phyloP scores from a whole-genome alignment of 108 stramenopile species.

The Stephanodiscus triporus region DNA sequence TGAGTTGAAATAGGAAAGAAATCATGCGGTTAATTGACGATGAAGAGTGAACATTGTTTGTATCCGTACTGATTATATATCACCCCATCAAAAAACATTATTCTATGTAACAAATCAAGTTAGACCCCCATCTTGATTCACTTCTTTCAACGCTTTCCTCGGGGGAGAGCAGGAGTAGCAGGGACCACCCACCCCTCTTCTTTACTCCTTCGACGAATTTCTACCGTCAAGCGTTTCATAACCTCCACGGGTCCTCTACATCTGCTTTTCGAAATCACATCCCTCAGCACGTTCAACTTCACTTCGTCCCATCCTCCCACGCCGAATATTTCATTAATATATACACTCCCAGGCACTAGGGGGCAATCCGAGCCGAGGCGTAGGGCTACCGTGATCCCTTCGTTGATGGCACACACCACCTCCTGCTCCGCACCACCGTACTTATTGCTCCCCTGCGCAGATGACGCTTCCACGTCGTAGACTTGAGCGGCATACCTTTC shows the following conservation, averaged over 20 bases:
- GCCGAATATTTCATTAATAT: conserved; percentile 57
- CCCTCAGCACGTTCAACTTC: conserved; percentile 45
- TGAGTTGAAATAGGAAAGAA: not conserved
- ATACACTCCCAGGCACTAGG: conserved; percentile 49
- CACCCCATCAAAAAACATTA: no score
- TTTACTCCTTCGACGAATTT: conserved; percentile 34
- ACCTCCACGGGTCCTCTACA: conserved; percentile 54
- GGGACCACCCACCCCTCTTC: conserved; percentile 48
- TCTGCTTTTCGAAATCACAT: conserved; percentile 13
- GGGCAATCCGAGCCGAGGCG: conserved; percentile 58
- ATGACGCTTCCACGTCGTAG: conserved; percentile 18
- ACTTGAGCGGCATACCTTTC: conserved; percentile 56
- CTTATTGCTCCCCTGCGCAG: not conserved
- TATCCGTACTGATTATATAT: no score
- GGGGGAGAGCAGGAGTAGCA: conserved; percentile 46
- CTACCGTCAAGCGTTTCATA: conserved; percentile 48
- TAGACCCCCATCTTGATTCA: not conserved
- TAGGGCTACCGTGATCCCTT: conserved; percentile 67
- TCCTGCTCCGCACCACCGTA: conserved; percentile 57
- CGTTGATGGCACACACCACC: conserved; percentile 66
- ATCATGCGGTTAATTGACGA: no score
- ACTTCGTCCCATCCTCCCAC: conserved; percentile 62
- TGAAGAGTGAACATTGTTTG: no score
- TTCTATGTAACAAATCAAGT: no score
- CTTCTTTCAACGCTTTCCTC: not conserved